phyloP scores from a whole-genome alignment of 768 basidiomycete species.

The Termitomyces sp. region DNA sequence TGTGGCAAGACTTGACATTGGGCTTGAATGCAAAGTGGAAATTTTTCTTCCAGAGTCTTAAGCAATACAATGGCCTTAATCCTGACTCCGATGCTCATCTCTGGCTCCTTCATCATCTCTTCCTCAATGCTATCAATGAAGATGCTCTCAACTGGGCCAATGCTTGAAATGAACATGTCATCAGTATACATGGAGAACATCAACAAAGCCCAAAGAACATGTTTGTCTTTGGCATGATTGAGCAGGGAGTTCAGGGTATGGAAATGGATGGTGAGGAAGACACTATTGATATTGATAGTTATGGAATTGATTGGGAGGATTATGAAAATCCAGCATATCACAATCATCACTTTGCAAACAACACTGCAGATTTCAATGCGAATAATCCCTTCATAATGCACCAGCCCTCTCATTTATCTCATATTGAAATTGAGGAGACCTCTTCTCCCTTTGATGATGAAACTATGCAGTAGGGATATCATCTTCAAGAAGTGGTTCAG shows the following conservation, averaged over 20 bases:
- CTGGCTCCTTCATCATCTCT: too few species aligned
- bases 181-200: background rate
- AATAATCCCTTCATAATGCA: background rate
- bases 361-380: background rate
- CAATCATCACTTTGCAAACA: background rate
- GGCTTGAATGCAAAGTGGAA: slow-evolving; percentile 36
- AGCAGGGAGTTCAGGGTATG: background rate
- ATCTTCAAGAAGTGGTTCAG: too few species aligned
- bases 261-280: background rate
- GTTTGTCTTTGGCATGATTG: background rate
- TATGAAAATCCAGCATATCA: background rate
- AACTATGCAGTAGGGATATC: background rate
- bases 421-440: background rate
- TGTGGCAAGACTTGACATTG: slow-evolving; percentile 35
- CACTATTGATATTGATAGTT: background rate
- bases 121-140: too few species aligned
- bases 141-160: too few species aligned
- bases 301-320: background rate
- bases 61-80: too few species aligned
- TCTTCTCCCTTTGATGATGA: background rate
- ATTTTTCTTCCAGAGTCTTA: slow-evolving; percentile 31
- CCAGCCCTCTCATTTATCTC: background rate
- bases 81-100: too few species aligned
- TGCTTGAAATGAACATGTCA: background rate
- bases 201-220: background rate